Conservation (phyloP, 306 rosid species). For the Urtica urens region DNA sequence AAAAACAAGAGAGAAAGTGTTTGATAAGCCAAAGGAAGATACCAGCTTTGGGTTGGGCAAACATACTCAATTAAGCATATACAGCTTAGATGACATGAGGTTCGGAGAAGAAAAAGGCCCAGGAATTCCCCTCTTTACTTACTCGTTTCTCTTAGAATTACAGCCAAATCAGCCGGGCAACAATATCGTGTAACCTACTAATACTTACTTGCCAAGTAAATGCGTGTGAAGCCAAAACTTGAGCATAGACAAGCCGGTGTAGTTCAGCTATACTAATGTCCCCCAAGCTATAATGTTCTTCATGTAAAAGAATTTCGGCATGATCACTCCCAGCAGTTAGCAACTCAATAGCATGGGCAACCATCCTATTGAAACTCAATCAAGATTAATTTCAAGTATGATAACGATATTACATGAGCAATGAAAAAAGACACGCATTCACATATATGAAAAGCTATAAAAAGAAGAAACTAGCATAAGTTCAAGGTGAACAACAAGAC, state of each 20-base stretch:
- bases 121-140: too few species aligned
- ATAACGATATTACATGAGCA: conserved; percentile 9
- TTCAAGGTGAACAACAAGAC: neutral
- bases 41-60: too few species aligned
- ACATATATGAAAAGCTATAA: neutral
- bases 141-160: too few species aligned
- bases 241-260: conserved; percentile 83
- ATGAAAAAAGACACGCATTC: conserved; percentile 1
- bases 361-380: conserved; percentile 60
- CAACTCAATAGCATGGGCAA: conserved; percentile 75
- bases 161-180: too few species aligned
- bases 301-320: conserved; percentile 68
- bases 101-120: too few species aligned
- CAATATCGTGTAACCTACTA: too few species aligned
- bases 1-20: too few species aligned
- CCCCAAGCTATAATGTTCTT: conserved; percentile 61
- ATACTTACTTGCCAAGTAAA: conserved; percentile 94
- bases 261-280: conserved; percentile 84
- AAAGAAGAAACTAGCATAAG: neutral
- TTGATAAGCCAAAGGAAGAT: too few species aligned
- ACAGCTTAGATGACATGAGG: too few species aligned
- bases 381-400: conserved; percentile 14
- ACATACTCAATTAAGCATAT: too few species aligned
- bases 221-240: conserved; percentile 74
- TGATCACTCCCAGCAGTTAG: conserved; percentile 81